phyloP scores from a whole-genome alignment of 2,329 filamentous ascomycete genomes.

The Paecilomyces dactylethromorphus region DNA sequence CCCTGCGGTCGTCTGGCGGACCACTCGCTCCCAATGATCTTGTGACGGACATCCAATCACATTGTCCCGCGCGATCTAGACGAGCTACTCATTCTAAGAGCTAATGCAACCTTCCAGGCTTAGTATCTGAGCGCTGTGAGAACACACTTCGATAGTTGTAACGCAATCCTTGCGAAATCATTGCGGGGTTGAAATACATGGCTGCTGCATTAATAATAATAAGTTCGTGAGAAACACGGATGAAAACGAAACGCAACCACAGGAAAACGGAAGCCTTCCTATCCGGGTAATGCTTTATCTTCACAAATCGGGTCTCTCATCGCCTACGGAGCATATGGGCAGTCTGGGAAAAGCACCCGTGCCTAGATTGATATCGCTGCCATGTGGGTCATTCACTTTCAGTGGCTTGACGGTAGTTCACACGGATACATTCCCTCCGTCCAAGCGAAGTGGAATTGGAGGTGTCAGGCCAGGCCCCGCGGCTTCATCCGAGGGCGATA shows the following conservation, averaged over 20 bases:
- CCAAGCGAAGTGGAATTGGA: not conserved
- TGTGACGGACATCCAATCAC: not conserved
- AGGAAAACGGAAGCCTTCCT: not conserved
- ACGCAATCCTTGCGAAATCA: not conserved
- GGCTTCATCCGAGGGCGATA: conserved; percentile 24
- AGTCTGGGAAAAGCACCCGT: not conserved
- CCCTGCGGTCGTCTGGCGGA: not conserved
- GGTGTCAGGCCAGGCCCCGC: conserved; percentile 11
- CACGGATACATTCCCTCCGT: not conserved
- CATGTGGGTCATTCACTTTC: not conserved
- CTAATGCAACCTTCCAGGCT: not conserved
- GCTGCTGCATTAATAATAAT: not conserved
- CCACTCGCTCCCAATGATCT: not conserved
- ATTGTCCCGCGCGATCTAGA: not conserved
- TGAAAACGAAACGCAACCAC: too few relatives aligned
- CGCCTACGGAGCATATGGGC: not conserved
- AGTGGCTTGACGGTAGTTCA: not conserved
- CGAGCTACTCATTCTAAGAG: not conserved
- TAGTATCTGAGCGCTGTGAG: not conserved
- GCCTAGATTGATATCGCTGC: not conserved
- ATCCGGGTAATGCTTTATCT: not conserved
- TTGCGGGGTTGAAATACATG: not conserved
- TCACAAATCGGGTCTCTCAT: not conserved
- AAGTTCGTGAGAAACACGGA: not conserved
- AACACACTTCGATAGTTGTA: not conserved